Evolutionary conservation across 306 rosid species (phyloP).

Genomic region (Quercus alba): DNA sequence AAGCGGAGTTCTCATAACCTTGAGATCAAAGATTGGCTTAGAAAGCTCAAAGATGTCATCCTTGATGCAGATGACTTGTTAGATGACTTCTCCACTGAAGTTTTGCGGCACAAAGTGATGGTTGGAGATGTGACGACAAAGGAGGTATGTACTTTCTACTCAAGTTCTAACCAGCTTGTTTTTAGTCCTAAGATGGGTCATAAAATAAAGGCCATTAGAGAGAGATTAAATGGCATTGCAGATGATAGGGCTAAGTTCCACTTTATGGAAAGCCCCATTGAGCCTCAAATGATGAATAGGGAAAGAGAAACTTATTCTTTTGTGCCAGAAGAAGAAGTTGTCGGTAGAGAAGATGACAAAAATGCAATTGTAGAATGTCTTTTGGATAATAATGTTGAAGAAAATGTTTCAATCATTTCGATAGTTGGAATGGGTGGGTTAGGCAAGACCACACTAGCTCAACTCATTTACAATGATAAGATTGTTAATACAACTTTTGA

Average conservation of each 20-base stretch:
- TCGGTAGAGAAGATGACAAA: slow-evolving; percentile 1
- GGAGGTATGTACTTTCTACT: no score
- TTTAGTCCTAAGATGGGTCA: no score
- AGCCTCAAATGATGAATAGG: not conserved
- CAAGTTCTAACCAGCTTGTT: no score
- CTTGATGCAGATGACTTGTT: no score
- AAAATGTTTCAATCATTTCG: not conserved
- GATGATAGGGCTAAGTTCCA: not conserved
- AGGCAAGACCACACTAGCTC: slow-evolving; percentile 28
- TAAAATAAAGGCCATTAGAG: no score
- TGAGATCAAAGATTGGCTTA: no score
- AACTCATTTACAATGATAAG: not conserved
- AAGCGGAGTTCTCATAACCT: no score
- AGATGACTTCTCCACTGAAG: no score
- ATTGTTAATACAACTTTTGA: not conserved
- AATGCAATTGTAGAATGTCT: not conserved
- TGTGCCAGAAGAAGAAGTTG: not conserved
- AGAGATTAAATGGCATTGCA: not conserved
- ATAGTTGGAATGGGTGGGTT: slow-evolving; percentile 1
- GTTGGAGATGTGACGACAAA: no score
- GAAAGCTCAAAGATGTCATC: no score
- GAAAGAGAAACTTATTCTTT: not conserved
- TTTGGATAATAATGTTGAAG: not conserved
- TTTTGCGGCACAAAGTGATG: no score
- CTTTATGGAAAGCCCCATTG: not conserved